These are phyloP conservation scores for Colletotrichum costaricense DNA, from an alignment of 2,329 filamentous ascomycete genomes.

Conservation along the genomic window DNA sequence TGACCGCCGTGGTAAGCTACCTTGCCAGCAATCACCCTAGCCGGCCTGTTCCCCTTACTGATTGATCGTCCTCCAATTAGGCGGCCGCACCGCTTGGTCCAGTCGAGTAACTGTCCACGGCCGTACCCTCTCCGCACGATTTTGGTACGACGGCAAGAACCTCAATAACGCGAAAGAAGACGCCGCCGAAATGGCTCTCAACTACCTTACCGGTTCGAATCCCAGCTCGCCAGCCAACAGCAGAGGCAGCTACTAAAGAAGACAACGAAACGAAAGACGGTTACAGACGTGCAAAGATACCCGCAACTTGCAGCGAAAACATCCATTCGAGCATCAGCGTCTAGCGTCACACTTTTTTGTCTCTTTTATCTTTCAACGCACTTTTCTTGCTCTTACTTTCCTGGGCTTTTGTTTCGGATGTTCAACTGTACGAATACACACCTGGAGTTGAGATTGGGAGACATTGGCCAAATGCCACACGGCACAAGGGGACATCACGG, in stretches of 20 bases:
- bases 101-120: conserved; percentile 80
- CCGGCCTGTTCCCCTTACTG: not conserved
- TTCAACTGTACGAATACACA: conserved; percentile 36
- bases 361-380: not conserved
- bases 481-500: conserved; percentile 32
- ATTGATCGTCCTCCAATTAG: conserved; percentile 55
- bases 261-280: not conserved
- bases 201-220: conserved; percentile 60
- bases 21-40: not conserved
- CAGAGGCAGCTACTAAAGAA: conserved; percentile 33
- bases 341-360: conserved; percentile 23
- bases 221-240: conserved; percentile 52
- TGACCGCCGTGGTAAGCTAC: conserved; percentile 74
- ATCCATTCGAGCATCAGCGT: conserved; percentile 21
- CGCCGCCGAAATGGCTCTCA: conserved; percentile 84
- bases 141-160: conserved; percentile 92
- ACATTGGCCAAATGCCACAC: conserved; percentile 33
- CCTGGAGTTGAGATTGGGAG: conserved; percentile 35
- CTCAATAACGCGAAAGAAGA: conserved; percentile 91
- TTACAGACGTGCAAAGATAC: not conserved
- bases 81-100: conserved; percentile 92
- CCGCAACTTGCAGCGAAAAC: conserved; percentile 13
- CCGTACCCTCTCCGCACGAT: conserved; percentile 75
- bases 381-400: conserved; percentile 4
- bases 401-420: conserved; percentile 10